Conservation (phyloP, 352 stramenopile genomes). For the Phytopythium sindhum region DNA sequence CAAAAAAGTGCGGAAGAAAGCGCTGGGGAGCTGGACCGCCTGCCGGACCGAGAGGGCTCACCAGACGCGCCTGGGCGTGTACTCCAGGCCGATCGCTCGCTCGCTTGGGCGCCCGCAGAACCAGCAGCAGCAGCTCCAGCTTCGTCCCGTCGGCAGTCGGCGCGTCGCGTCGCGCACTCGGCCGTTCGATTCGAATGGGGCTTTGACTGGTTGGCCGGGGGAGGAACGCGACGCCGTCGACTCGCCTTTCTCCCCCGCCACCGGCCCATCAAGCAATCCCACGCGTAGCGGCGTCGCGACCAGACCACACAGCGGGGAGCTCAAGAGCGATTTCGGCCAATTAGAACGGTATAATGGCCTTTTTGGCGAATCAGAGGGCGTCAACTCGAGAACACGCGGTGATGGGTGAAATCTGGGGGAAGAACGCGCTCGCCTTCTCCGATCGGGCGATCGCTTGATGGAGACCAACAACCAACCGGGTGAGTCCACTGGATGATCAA, state of each 20-base stretch:
- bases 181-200: not conserved
- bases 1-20: not conserved
- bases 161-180: not conserved
- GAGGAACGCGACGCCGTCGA: not conserved
- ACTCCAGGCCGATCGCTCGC: not conserved
- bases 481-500: too few relatives aligned
- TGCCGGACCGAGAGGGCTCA: not conserved
- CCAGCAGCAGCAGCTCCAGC: not conserved
- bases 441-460: too few relatives aligned
- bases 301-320: not conserved
- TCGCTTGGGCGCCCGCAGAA: not conserved
- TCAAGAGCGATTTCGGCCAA: not conserved
- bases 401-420: not conserved
- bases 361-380: conserved; percentile 1
- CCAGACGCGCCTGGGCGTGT: not conserved
- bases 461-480: too few relatives aligned
- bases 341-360: not conserved
- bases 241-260: conserved; percentile 3
- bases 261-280: conserved; percentile 1
- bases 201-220: not conserved
- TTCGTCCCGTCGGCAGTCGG: not conserved
- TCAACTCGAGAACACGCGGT: not conserved
- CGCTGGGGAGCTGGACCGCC: not conserved
- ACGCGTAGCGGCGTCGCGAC: not conserved
- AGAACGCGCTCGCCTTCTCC: not conserved